Evolutionary conservation across 192 early-diverging fungal genomes (phyloP).

Genomic region (Rhizoclosmatium globosum): DNA sequence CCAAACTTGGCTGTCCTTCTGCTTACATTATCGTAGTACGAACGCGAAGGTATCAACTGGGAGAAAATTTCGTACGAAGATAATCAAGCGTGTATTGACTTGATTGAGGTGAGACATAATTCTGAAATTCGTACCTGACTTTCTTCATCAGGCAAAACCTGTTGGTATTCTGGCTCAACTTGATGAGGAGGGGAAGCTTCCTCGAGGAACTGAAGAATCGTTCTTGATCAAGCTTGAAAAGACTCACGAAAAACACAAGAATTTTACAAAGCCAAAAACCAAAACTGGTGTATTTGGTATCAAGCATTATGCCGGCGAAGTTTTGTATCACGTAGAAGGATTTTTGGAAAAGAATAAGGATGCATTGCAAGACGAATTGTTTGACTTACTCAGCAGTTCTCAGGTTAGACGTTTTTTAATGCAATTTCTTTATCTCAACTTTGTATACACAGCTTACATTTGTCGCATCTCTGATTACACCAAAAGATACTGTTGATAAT

Average conservation of each 20-base stretch:
- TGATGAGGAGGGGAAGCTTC: constrained; percentile 66
- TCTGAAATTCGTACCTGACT: constrained; percentile 15
- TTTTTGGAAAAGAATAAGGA: constrained; percentile 69
- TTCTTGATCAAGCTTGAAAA: constrained; percentile 56
- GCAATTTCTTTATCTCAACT: background rate
- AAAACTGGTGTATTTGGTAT: constrained; percentile 62
- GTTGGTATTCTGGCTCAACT: constrained; percentile 58
- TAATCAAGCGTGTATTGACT: constrained; percentile 58
- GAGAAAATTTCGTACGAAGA: constrained; percentile 63
- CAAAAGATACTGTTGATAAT: constrained; percentile 41
- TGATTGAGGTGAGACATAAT: constrained; percentile 56
- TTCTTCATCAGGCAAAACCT: constrained; percentile 51
- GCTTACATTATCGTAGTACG: constrained; percentile 52
- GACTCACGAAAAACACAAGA: constrained; percentile 50
- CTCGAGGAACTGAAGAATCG: constrained; percentile 64
- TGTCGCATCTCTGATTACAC: constrained; percentile 53
- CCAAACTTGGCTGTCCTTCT: constrained; percentile 7
- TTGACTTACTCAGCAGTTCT: constrained; percentile 57
- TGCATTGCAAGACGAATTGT: constrained; percentile 61
- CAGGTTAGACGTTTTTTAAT: constrained; percentile 36
- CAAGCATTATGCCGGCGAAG: constrained; percentile 65
- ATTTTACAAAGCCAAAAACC: constrained; percentile 59
- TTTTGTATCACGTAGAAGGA: constrained; percentile 52
- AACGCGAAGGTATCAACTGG: constrained; percentile 63
- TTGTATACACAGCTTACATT: constrained; percentile 43